A percentile compares a stretch with the other conserved stretches of the same genome.
Conservation (phyloP, 202 grass and related monocot genomes). For the Zizania palustris region DNA sequence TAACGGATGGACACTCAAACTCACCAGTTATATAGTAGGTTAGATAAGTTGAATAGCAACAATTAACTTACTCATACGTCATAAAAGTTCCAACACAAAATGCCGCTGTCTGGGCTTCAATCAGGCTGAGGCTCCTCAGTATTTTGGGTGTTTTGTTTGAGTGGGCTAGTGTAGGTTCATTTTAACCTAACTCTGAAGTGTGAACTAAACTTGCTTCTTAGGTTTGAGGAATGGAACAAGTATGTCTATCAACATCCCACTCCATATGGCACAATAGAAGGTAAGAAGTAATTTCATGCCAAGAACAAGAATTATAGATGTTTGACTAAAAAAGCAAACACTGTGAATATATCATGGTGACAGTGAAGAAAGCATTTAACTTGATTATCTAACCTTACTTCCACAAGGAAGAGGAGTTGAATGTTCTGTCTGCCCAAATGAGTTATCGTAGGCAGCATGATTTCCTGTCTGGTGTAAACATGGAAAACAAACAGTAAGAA, state of each 20-base stretch:
- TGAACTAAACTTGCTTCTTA: conserved; percentile 6
- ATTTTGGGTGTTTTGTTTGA: neutral
- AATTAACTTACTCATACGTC: neutral
- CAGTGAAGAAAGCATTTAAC: conserved; percentile 5
- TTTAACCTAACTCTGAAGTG: neutral
- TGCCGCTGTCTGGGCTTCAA: conserved; percentile 1
- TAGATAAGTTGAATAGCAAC: conserved; percentile 18
- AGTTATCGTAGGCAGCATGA: conserved; percentile 30
- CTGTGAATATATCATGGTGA: conserved; percentile 30
- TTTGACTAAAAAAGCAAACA: neutral
- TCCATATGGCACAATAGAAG: neutral
- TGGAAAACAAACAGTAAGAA: conserved; percentile 24
- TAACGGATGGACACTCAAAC: too few species aligned
- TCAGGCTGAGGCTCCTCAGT: neutral
- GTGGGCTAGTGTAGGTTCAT: neutral
- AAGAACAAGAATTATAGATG: neutral
- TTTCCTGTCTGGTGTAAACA: conserved; percentile 36
- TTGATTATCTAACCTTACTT: conserved; percentile 55
- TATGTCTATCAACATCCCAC: neutral
- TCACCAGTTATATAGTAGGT: too few species aligned
- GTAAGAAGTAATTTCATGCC: conserved; percentile 7
- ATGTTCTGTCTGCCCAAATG: conserved; percentile 28
- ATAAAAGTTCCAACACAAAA: conserved; percentile 25
- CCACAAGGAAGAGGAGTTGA: conserved; percentile 46
- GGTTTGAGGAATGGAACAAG: conserved; percentile 4